Evolutionary conservation across 768 basidiomycete genomes (phyloP), one percentile per base, ranked within the genome.

Genomic region (Rhizopogon roseolus): DNA sequence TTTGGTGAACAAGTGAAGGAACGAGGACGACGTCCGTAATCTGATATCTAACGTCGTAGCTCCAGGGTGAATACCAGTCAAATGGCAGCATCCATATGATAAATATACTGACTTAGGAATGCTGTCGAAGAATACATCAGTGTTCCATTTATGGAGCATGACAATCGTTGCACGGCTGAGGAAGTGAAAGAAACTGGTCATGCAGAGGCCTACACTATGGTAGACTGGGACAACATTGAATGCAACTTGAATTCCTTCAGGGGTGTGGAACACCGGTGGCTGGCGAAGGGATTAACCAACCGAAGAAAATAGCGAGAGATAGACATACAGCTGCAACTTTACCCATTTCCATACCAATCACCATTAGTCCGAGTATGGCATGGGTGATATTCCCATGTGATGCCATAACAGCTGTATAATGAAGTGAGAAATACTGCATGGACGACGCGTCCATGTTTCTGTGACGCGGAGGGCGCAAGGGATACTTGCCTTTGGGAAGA

Each of bases 141-240:
- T 66, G 54, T 81, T 72, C 84, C 85, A 89, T 42, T 69, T 73
- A 0, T 77, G 72, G 14, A 86, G 62, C 27, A 87, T 64, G 6
- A 85, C 67, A 8, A 70, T 54, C 0, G 82, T 82, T 5, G 52
- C 54, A 0, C 76, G 81, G 1, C 56, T 32, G 11, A 80, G 52
- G 40, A 79, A 72, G 0, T 70, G 52, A 9, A 79, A 76, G 63
- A 86, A 74, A 13, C 66, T 66, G 60, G 76, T 79, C 0, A 62
- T 42, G 56, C 81, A 75, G 5, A 85, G 66, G n/a, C 71, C 86
- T 58, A 79, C 83, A 1, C 77, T 67, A 56, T 88, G 86, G 57
- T 85, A 80, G 25, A 86, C 63, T 0, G 86, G 86, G 4, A 88
- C 68, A 56, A 81, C 79, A 0, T 71, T 79, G 27, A 87, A 72